Evolutionary conservation across 345 rosid species (phyloP).

Genomic region (Trapa bicornis): DNA sequence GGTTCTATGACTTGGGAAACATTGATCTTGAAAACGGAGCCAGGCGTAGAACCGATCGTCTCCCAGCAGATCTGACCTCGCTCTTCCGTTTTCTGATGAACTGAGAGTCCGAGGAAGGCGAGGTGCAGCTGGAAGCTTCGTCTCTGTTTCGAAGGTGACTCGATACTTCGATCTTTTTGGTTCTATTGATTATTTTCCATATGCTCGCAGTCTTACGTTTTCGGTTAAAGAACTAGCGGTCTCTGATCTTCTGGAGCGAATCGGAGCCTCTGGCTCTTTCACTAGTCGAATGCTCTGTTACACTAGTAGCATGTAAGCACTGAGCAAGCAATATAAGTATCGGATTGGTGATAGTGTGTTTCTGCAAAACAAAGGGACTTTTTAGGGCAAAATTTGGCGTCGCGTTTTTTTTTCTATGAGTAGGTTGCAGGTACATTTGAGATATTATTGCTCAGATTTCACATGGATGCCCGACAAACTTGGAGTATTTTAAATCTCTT

Average conservation of each 20-base stretch:
- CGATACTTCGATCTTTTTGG: not conserved
- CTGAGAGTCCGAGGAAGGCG: not conserved
- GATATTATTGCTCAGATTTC: not conserved
- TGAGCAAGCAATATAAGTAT: not conserved
- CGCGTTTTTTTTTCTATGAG: not conserved
- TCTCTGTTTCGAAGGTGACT: not conserved
- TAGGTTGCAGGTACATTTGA: not conserved
- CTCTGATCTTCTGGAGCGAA: not conserved
- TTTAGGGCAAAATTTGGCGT: not conserved
- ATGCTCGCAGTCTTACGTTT: not conserved
- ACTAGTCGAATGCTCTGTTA: not conserved
- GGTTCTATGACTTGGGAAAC: not conserved
- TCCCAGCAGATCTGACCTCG: not conserved
- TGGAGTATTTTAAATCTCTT: not conserved
- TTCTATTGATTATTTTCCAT: not conserved
- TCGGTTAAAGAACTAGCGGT: not conserved
- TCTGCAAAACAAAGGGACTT: not conserved
- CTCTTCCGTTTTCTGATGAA: not conserved
- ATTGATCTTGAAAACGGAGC: not conserved
- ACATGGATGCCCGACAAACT: not conserved
- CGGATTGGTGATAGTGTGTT: not conserved
- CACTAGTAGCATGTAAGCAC: not conserved
- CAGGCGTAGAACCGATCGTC: not conserved
- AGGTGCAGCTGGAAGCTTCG: not conserved
- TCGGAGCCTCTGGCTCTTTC: not conserved